Base-by-base conservation (phyloP, 768 basidiomycete species). In the Tubosaeta sp. region DNA sequence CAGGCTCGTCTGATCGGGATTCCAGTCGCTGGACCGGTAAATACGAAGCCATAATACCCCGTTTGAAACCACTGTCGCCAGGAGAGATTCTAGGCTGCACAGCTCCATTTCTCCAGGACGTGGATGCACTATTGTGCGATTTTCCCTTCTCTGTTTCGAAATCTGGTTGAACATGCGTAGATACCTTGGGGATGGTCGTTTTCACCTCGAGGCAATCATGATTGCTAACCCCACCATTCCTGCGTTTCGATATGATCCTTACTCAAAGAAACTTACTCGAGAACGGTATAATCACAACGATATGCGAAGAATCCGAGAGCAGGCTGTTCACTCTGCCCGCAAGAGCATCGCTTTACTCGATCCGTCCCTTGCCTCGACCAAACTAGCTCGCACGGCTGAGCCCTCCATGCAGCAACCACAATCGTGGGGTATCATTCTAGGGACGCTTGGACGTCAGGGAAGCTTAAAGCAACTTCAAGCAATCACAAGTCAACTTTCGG, bases 151-250 rank as follows among this genome's bases (percentile, higher is more conserved):
- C 47, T 13, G 19, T 31, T 48, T 26, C 32, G 17, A 53, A 31
- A 31, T 25, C 38, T 27, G n/a, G 12, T 54, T 56, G 39, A 53
- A 34, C 29, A 17, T 50, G 16, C 32, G 44, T 53, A 97, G 94
- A 61, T 99, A 98, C 68, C 81, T 99, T 26, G 97, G 97, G 16
- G 97, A 99, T 62, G 97, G 97, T 19, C 87, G 97, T 10, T 99
- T 99, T 75, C 97, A 98, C 66, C 80, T 98, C 16, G 97, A 99
- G 70, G 90, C 92, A 13, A 94, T 97, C 67, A 99, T 99, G 97
- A 97, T 99, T 53, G 93, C 94, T n/a, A 99, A 99, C 67, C 97
- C 97, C 0, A 70, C 80, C 29, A 79, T 98, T 16, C 94, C 97
- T 11, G 95, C 97, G 0, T 99, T 97, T 73, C 84, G 97, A 19